phyloP scores from a whole-genome alignment of 371 early-diverging fungal species.

The Circinella minor region DNA sequence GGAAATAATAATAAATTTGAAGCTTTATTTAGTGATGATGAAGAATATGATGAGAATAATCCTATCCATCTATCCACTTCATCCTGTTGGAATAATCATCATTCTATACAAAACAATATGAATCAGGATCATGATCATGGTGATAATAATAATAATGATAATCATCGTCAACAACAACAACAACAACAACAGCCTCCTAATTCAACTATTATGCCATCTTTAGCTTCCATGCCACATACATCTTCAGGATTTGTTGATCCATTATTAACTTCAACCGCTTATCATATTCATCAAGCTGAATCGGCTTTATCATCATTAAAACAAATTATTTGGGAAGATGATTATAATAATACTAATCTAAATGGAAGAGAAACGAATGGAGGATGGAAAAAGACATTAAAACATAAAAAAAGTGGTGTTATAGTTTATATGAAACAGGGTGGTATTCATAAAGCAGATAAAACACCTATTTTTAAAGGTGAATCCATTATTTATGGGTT shows the following conservation, averaged over 20 bases:
- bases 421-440: conserved; percentile 58
- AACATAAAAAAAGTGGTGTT: conserved; percentile 65
- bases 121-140: neutral
- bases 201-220: conserved; percentile 11
- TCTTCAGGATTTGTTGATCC: conserved; percentile 36
- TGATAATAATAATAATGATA: neutral
- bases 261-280: conserved; percentile 36
- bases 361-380: conserved; percentile 14
- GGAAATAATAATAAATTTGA: conserved; percentile 20
- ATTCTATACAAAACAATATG: neutral
- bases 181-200: conserved; percentile 4
- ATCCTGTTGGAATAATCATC: too few species aligned
- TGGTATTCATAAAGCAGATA: conserved; percentile 37
- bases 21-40: conserved; percentile 46
- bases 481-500: conserved; percentile 68
- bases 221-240: conserved; percentile 14
- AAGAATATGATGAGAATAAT: conserved; percentile 29
- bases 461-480: conserved; percentile 67
- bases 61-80: too few species aligned
- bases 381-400: conserved; percentile 73
- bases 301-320: conserved; percentile 41
- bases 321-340: conserved; percentile 25
- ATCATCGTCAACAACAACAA: neutral
- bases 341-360: neutral
- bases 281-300: conserved; percentile 52